These are phyloP conservation scores for Corylus heterophylla DNA, from an alignment of 306 rosid genomes.

Conservation along the genomic window DNA sequence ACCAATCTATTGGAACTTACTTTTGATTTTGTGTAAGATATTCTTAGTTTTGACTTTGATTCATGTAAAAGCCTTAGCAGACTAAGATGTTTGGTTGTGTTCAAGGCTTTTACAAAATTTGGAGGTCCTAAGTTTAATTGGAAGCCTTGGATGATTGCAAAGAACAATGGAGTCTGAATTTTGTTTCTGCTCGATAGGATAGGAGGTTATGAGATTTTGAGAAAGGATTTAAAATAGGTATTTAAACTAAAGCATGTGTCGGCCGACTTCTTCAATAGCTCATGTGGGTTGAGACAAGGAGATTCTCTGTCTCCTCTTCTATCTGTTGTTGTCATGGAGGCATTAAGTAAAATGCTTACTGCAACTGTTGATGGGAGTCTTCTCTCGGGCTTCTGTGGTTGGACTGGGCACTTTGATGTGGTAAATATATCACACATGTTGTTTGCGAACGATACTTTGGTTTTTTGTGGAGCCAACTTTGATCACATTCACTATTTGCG, in stretches of 20 bases:
- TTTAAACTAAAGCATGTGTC: background rate
- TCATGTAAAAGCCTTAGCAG: background rate
- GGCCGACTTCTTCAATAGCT: too few species aligned
- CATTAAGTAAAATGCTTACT: too few species aligned
- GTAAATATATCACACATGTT: too few species aligned
- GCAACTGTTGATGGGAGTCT: too few species aligned
- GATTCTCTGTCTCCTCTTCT: too few species aligned
- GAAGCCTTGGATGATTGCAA: background rate
- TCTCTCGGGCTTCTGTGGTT: too few species aligned
- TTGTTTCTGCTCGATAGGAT: background rate
- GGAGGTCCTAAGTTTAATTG: background rate
- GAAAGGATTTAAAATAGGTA: background rate
- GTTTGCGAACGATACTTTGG: too few species aligned
- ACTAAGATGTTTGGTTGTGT: background rate
- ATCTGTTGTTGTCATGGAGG: too few species aligned
- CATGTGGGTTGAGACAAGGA: too few species aligned
- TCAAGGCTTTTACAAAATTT: background rate
- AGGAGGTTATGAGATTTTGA: background rate
- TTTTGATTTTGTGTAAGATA: background rate
- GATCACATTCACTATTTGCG: too few species aligned
- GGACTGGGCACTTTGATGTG: too few species aligned
- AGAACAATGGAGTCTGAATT: background rate
- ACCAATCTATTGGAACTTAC: background rate
- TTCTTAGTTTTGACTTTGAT: background rate
- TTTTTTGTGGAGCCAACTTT: too few species aligned